Evolutionary conservation across 1,284 basidiomycete genomes (phyloP).

Genomic region (Cerioporus squamosus): DNA sequence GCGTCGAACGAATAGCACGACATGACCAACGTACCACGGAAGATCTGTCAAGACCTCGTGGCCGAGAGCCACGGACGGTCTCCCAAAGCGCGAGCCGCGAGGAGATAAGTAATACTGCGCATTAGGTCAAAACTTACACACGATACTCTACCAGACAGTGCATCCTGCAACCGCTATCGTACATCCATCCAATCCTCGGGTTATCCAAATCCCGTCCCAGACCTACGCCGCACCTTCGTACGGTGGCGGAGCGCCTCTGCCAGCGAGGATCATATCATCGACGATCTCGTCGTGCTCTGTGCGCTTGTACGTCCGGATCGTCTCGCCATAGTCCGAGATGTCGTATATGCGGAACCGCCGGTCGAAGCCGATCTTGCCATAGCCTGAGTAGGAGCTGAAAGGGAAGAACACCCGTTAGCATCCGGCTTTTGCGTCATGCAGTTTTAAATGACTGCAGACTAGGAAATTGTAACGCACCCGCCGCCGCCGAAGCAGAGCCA

Average conservation of each 20-base stretch:
- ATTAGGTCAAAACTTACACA: too few relatives aligned
- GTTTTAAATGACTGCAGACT: too few relatives aligned
- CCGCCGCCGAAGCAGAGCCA: conserved; percentile 98
- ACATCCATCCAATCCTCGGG: not conserved
- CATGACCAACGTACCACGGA: too few relatives aligned
- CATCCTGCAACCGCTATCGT: not conserved
- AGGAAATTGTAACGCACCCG: conserved; percentile 49
- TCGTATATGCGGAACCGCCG: conserved; percentile 88
- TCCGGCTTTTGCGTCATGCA: not conserved
- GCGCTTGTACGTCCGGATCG: conserved; percentile 88
- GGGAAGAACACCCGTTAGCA: not conserved
- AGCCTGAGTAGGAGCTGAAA: conserved; percentile 82
- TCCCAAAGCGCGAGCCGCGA: too few relatives aligned
- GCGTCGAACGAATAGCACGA: too few relatives aligned
- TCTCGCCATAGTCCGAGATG: conserved; percentile 88
- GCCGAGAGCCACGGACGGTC: too few relatives aligned
- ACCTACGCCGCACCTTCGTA: conserved; percentile 19
- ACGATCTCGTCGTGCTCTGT: conserved; percentile 74
- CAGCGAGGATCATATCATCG: conserved; percentile 67
- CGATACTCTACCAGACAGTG: not conserved
- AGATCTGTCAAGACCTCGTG: too few relatives aligned
- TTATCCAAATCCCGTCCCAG: not conserved
- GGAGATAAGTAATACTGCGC: too few relatives aligned
- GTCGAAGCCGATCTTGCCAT: conserved; percentile 84
- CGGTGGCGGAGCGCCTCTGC: conserved; percentile 39